Base-by-base conservation (phyloP, 2,329 filamentous ascomycete species). In the Neocatenulostroma microsporum region DNA sequence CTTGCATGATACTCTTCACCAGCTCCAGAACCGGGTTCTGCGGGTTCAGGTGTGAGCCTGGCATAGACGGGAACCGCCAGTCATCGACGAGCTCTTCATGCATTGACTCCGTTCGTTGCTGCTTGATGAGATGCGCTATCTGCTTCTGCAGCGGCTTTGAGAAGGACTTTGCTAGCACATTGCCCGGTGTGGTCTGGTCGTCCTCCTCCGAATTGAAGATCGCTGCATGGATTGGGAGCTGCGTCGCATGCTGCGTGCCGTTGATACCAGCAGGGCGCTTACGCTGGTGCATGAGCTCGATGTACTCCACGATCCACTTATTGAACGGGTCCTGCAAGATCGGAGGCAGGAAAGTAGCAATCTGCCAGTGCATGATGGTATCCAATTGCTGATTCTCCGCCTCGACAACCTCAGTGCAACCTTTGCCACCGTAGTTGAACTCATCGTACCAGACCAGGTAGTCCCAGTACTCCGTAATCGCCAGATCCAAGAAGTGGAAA, bases 381-480 rank as follows among this genome's bases (percentile, higher is more conserved):
- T 95, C 83, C 11, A 96, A 73, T 3, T 76, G 73, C 57, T 95
- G 87, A 29, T 82, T 78, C 50, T 89, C 85, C 8, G 70, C 70
- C 49, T 80, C 79, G 6, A 82, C 72, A 3, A 95, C 84, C 52
- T 91, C 77, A 33, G 81, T 77, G 48, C 86, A 94, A 3, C 84
- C 91, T 55, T 93, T 93, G 42, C 91, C 91, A 37, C 91, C 93
- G 54, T 96, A 96, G 67, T 99, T 98, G 70, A 89, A 95, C 62
- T 95, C 86, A 51, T 99, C 91, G 50, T 96, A 96, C 91, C 91
- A 99, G 3, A 95, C 80, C 0, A 99, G 77, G 54, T 95, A 96
- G 60, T 99, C 91, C 91, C 91, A 99, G 62, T 95, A 99, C 58
- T 98, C 91, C 49, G 89, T 94, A 61, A 99, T 91, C 51, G 95